phyloP scores from a whole-genome alignment of 352 stramenopile genomes.

The Pythium rishiriense region DNA sequence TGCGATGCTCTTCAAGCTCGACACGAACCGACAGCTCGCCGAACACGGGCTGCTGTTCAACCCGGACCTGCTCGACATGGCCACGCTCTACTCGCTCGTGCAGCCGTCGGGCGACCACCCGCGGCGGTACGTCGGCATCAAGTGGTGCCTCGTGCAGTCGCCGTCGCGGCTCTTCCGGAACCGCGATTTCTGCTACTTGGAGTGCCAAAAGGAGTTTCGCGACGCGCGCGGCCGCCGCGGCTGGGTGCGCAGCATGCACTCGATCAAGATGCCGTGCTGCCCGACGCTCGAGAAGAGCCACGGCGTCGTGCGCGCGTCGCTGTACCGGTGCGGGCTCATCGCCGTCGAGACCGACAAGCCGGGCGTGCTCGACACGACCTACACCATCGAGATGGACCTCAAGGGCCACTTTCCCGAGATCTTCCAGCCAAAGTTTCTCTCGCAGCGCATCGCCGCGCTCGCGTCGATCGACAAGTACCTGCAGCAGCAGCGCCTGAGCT shows the following conservation, averaged over 20 bases:
- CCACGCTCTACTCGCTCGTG: conserved; percentile 76
- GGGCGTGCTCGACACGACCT: conserved; percentile 74
- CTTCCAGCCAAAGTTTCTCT: conserved; percentile 63
- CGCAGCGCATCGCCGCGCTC: conserved; percentile 63
- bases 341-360: conserved; percentile 75
- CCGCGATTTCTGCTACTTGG: conserved; percentile 83
- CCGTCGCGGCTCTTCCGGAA: conserved; percentile 72
- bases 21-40: conserved; percentile 56
- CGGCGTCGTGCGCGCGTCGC: conserved; percentile 68
- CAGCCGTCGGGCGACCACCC: conserved; percentile 69
- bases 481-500: conserved; percentile 82
- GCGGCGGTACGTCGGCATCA: conserved; percentile 74
- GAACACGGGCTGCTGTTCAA: conserved; percentile 82
- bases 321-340: conserved; percentile 80
- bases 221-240: conserved; percentile 51
- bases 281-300: conserved; percentile 37
- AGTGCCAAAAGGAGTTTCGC: conserved; percentile 85
- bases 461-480: conserved; percentile 76
- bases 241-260: conserved; percentile 61
- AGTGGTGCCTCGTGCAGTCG: conserved; percentile 79
- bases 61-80: conserved; percentile 67
- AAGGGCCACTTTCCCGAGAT: conserved; percentile 79
- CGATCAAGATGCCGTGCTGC: conserved; percentile 56
- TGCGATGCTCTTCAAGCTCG: conserved; percentile 78
- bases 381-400: conserved; percentile 84